These are phyloP conservation scores for Endothia cerciana DNA, from an alignment of 2,329 filamentous ascomycete species.

Conservation along the genomic window DNA sequence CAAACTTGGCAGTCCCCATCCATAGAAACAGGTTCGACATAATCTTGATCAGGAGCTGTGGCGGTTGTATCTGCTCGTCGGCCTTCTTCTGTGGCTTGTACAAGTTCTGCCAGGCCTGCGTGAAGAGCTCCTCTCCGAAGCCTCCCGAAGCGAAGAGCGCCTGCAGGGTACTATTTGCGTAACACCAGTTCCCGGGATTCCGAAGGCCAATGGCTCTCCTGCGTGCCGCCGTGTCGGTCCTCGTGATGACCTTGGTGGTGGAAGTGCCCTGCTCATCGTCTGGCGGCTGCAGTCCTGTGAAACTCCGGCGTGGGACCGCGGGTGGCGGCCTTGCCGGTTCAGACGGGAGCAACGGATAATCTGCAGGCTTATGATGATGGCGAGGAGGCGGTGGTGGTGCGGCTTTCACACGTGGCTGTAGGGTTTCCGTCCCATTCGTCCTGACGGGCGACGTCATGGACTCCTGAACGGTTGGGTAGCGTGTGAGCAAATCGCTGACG, in stretches of 20 bases:
- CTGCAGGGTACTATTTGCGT: conserved; percentile 90
- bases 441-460: conserved; percentile 57
- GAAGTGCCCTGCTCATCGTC: conserved; percentile 46
- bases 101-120: conserved; percentile 61
- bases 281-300: conserved; percentile 69
- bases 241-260: conserved; percentile 47
- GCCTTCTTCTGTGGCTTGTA: conserved; percentile 71
- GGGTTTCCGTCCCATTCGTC: conserved; percentile 22
- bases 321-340: conserved; percentile 71
- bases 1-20: conserved; percentile 56
- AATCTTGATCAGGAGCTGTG: conserved; percentile 63
- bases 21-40: conserved; percentile 63
- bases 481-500: conserved; percentile 71
- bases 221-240: conserved; percentile 43
- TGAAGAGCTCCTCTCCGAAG: conserved; percentile 68
- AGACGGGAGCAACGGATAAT: conserved; percentile 52
- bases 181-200: conserved; percentile 85
- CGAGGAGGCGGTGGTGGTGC: conserved; percentile 12
- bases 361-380: conserved; percentile 32
- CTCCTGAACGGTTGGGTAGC: conserved; percentile 72
- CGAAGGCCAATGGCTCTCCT: conserved; percentile 70
- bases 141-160: conserved; percentile 74
- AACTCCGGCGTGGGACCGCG: conserved; percentile 71
- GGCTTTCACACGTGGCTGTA: conserved; percentile 5
- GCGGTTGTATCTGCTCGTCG: conserved; percentile 55